Percentiles rank a stretch among this genome's conserved stretches.
phyloP scores from a whole-genome alignment of 331 rosid genomes.

The Erythrophleum ivorense region DNA sequence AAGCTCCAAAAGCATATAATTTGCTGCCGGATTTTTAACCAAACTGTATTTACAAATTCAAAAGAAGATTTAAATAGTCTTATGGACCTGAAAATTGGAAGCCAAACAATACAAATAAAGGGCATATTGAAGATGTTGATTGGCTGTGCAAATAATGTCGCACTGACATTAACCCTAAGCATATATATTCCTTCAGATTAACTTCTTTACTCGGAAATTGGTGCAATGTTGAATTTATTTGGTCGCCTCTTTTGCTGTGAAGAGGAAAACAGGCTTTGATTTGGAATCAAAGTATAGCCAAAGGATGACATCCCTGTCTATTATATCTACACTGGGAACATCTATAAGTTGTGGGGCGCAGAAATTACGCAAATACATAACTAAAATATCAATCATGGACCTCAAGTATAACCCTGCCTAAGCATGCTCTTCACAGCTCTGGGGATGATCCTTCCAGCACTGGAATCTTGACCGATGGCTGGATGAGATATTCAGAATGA shows the following conservation, averaged over 20 bases:
- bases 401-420: constrained; percentile 24
- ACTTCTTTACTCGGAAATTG: background rate
- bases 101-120: background rate
- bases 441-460: constrained; percentile 20
- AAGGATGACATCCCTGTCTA: background rate
- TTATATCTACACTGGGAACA: background rate
- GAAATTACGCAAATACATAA: constrained; percentile 12
- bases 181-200: background rate
- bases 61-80: background rate
- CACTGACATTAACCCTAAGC: background rate
- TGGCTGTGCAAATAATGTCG: background rate
- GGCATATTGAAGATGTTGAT: background rate
- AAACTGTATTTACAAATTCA: background rate
- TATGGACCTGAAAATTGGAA: background rate
- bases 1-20: background rate
- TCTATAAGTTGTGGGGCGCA: background rate
- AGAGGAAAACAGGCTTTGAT: background rate
- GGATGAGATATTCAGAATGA: background rate
- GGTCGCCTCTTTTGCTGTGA: background rate
- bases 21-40: background rate
- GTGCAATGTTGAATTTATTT: background rate
- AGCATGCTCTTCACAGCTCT: constrained; percentile 22
- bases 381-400: constrained; percentile 11
- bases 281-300: background rate
- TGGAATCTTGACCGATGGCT: background rate